Evolutionary conservation across 805 yeast genomes (phyloP).

Genomic region (Kodamaea fukazawae): DNA sequence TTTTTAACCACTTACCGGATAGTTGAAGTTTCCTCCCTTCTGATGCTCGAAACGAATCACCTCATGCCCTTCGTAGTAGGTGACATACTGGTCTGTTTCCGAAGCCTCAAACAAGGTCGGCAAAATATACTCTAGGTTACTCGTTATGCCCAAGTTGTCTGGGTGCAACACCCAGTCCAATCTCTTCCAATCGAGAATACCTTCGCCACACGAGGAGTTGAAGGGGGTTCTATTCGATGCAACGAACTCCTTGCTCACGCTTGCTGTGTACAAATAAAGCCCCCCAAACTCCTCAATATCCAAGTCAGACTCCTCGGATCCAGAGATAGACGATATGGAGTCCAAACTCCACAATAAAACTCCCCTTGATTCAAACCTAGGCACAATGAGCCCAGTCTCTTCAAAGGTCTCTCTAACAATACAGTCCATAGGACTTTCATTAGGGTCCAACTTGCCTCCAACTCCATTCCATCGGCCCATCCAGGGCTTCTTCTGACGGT

Average conservation of each 20-base stretch:
- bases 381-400: slow-evolving; percentile 37
- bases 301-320: slow-evolving; percentile 1
- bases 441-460: slow-evolving; percentile 39
- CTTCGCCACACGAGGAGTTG: slow-evolving; percentile 32
- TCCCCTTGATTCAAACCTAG: slow-evolving; percentile 31
- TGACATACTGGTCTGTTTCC: slow-evolving; percentile 22
- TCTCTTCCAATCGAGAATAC: slow-evolving; percentile 42
- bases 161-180: slow-evolving; percentile 34
- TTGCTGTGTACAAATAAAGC: slow-evolving; percentile 39
- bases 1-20: not conserved
- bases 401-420: slow-evolving; percentile 41
- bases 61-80: slow-evolving; percentile 19
- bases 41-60: slow-evolving; percentile 5
- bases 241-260: slow-evolving; percentile 23
- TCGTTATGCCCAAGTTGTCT: slow-evolving; percentile 41
- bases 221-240: slow-evolving; percentile 28
- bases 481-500: slow-evolving; percentile 44
- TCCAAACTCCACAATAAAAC: slow-evolving; percentile 33
- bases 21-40: not conserved
- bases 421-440: slow-evolving; percentile 38
- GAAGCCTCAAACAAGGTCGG: slow-evolving; percentile 23
- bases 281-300: slow-evolving; percentile 23
- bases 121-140: slow-evolving; percentile 30
- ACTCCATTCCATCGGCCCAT: slow-evolving; percentile 51
- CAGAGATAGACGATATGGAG: slow-evolving; percentile 6